Evolutionary conservation across 2,329 filamentous ascomycete genomes (phyloP).

Genomic region (Rhynchosporium graminicola): DNA sequence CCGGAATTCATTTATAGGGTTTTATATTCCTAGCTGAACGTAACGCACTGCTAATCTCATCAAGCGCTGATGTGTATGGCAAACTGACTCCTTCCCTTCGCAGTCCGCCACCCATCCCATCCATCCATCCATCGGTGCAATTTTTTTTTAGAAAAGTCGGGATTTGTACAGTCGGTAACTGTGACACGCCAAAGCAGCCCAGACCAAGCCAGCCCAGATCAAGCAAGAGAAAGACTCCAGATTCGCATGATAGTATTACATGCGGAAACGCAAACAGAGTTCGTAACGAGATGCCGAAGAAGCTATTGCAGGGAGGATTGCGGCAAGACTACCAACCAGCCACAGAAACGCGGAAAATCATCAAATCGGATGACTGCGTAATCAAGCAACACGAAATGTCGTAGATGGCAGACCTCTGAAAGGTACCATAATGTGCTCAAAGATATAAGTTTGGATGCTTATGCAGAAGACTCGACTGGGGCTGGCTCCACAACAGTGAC

Average conservation of each 20-base stretch:
- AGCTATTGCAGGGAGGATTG: constrained; percentile 15
- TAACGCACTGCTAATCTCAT: constrained; percentile 29
- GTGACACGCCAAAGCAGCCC: constrained; percentile 30
- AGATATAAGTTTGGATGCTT: constrained; percentile 12
- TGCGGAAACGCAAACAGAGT: constrained; percentile 32
- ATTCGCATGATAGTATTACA: constrained; percentile 40
- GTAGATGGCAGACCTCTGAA: constrained; percentile 7
- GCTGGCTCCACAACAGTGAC: constrained; percentile 21
- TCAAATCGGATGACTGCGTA: constrained; percentile 24
- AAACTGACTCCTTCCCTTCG: constrained; percentile 25
- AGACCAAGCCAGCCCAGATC: constrained; percentile 25
- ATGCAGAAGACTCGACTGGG: constrained; percentile 32
- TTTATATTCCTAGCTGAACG: constrained; percentile 33
- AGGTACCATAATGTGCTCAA: not conserved
- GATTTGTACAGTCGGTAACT: constrained; percentile 37
- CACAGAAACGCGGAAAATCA: constrained; percentile 24
- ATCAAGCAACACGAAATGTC: constrained; percentile 19
- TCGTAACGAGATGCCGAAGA: constrained; percentile 29
- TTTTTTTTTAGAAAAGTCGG: constrained; percentile 30
- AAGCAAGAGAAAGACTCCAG: constrained; percentile 29
- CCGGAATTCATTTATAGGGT: constrained; percentile 3
- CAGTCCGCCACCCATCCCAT: constrained; percentile 17
- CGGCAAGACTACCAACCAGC: constrained; percentile 17
- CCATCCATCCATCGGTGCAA: constrained; percentile 25
- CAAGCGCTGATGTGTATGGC: constrained; percentile 32